Percentiles rank a stretch among this genome's conserved stretches.
Evolutionary conservation across 1,284 basidiomycete genomes (phyloP).

Genomic region (Trametes polyzona): DNA sequence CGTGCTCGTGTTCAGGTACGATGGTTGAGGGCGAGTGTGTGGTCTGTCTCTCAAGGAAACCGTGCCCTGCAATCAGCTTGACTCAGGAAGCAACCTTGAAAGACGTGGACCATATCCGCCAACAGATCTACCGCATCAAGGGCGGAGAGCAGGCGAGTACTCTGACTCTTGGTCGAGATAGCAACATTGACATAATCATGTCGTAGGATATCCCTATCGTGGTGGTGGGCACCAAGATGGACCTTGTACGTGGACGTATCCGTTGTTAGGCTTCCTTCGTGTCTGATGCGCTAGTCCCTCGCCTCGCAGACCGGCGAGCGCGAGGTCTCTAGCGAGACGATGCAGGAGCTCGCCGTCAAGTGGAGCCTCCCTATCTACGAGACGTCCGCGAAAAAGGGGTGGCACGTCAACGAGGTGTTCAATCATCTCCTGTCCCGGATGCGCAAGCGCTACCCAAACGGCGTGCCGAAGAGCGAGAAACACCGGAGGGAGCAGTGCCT

Average conservation of each 20-base stretch:
- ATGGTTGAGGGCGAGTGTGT: not conserved
- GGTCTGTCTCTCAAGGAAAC: not conserved
- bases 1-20: conserved; percentile 79
- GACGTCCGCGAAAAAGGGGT: conserved; percentile 81
- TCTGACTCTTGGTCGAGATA: not conserved
- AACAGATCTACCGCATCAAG: conserved; percentile 82
- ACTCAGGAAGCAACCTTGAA: conserved; percentile 78
- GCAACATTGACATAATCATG: not conserved
- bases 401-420: conserved; percentile 81
- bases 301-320: conserved; percentile 61
- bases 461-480: conserved; percentile 38
- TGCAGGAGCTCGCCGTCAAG: conserved; percentile 63
- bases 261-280: not conserved
- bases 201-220: conserved; percentile 75
- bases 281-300: not conserved
- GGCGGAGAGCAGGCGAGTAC: conserved; percentile 61
- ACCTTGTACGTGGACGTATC: conserved; percentile 50
- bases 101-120: conserved; percentile 78
- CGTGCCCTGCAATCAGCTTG: conserved; percentile 56
- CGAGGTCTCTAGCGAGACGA: conserved; percentile 71
- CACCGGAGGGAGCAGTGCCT: conserved; percentile 45
- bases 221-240: conserved; percentile 88
- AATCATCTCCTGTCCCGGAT: conserved; percentile 80
- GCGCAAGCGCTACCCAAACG: conserved; percentile 63
- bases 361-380: conserved; percentile 86